These are phyloP conservation scores for Gremmenia infestans DNA, from an alignment of 2,329 filamentous ascomycete species.

Conservation along the genomic window DNA sequence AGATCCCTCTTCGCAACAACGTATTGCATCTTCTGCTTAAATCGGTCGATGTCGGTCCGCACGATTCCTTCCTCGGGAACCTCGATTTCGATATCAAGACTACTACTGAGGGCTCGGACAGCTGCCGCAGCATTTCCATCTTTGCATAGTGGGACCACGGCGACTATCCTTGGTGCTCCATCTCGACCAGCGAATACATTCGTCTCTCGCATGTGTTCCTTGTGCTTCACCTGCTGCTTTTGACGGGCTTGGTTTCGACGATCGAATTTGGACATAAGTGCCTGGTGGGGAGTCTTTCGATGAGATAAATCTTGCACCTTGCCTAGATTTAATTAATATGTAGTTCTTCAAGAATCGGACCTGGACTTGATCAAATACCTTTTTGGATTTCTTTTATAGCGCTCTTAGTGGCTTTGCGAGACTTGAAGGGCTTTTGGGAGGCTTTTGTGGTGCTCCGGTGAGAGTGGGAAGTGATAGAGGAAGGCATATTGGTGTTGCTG, in stretches of 20 bases:
- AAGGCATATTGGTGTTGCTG: slow-evolving; percentile 74
- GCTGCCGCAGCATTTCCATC: slow-evolving; percentile 64
- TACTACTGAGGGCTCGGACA: slow-evolving; percentile 66
- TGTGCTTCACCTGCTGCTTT: slow-evolving; percentile 75
- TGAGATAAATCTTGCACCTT: slow-evolving; percentile 70
- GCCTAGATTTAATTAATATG: slow-evolving; percentile 45
- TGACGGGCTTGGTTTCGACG: slow-evolving; percentile 93
- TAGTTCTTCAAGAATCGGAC: not conserved
- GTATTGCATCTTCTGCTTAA: slow-evolving; percentile 93
- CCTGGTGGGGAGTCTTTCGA: slow-evolving; percentile 88
- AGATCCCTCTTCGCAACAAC: slow-evolving; percentile 70
- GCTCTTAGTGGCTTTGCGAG: slow-evolving; percentile 82
- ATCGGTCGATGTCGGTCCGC: slow-evolving; percentile 74
- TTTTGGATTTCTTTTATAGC: slow-evolving; percentile 80
- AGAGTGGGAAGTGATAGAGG: slow-evolving; percentile 65
- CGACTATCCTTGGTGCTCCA: slow-evolving; percentile 82
- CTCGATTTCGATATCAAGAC: slow-evolving; percentile 71
- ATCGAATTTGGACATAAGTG: slow-evolving; percentile 96
- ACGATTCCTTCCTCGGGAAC: slow-evolving; percentile 52
- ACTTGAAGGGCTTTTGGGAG: slow-evolving; percentile 87
- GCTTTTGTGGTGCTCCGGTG: slow-evolving; percentile 91
- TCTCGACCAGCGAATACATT: slow-evolving; percentile 82
- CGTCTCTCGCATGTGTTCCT: slow-evolving; percentile 72
- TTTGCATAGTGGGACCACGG: slow-evolving; percentile 76
- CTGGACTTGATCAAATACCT: slow-evolving; percentile 45